These are phyloP conservation scores for Metschnikowia vanudenii DNA, from an alignment of 805 yeast genomes.

Conservation along the genomic window DNA sequence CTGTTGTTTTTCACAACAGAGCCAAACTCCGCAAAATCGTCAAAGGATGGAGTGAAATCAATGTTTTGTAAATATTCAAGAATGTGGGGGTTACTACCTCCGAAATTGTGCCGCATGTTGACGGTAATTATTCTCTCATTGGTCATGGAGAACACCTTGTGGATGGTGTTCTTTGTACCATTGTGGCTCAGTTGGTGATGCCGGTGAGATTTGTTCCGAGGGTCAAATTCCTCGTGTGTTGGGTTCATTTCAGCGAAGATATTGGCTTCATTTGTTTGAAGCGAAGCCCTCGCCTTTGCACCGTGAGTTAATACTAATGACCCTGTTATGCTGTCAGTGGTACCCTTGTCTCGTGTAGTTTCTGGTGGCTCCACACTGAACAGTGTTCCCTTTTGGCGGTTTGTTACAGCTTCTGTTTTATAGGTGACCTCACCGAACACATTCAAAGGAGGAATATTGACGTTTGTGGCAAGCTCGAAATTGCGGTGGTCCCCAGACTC, in stretches of 20 bases:
- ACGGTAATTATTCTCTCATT: conserved; percentile 32
- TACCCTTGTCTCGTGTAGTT: neutral
- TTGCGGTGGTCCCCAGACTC: conserved; percentile 15
- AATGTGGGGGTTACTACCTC: conserved; percentile 66
- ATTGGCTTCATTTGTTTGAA: conserved; percentile 41
- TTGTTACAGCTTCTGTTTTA: conserved; percentile 35
- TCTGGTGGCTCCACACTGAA: conserved; percentile 19
- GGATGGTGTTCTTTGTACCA: conserved; percentile 27
- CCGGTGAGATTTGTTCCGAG: conserved; percentile 15
- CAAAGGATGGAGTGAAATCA: conserved; percentile 54
- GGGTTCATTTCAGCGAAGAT: conserved; percentile 47
- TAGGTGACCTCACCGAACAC: conserved; percentile 39
- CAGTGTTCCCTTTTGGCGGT: conserved; percentile 21
- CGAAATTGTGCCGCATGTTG: conserved; percentile 55
- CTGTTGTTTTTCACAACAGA: conserved; percentile 9
- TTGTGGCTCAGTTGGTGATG: conserved; percentile 18
- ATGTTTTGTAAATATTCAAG: conserved; percentile 52
- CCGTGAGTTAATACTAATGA: conserved; percentile 30
- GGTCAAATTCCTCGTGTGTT: conserved; percentile 22
- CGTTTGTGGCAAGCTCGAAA: conserved; percentile 18
- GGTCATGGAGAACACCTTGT: conserved; percentile 30
- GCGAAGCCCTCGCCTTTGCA: conserved; percentile 33
- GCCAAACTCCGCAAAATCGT: conserved; percentile 72
- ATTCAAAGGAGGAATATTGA: conserved; percentile 31
- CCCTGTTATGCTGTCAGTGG: neutral